Conservation (phyloP, 1,139 yeast species). For the Lizanozyma gosingica region DNA sequence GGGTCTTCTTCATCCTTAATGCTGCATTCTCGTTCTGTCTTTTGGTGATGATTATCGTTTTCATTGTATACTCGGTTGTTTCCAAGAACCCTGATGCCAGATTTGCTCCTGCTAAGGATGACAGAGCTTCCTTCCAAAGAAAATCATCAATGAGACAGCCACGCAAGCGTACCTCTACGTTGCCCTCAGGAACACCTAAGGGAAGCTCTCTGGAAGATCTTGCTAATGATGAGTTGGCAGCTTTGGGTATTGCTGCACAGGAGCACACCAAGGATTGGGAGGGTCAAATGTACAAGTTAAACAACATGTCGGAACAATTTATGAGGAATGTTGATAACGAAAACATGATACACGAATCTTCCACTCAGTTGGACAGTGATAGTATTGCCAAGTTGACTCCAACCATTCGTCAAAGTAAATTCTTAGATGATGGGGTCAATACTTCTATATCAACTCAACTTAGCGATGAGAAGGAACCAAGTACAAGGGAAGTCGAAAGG, state of each 20-base stretch:
- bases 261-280: constrained; percentile 69
- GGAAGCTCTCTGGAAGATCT: constrained; percentile 4
- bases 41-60: constrained; percentile 51
- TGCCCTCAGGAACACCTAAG: not conserved
- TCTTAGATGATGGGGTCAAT: constrained; percentile 10
- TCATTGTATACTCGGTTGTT: constrained; percentile 45
- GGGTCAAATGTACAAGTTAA: constrained; percentile 46
- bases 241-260: constrained; percentile 62
- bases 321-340: constrained; percentile 7
- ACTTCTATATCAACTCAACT: constrained; percentile 15
- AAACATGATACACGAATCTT: constrained; percentile 7
- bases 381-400: constrained; percentile 4
- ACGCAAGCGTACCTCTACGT: constrained; percentile 3
- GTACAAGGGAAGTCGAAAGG: not conserved
- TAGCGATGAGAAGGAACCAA: not conserved
- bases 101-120: constrained; percentile 77
- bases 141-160: constrained; percentile 28
- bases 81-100: constrained; percentile 78
- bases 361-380: constrained; percentile 4
- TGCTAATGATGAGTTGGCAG: constrained; percentile 52
- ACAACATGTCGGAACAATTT: constrained; percentile 22
- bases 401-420: constrained; percentile 5
- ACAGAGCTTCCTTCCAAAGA: constrained; percentile 73
- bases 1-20: constrained; percentile 69
- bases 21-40: constrained; percentile 68